Evolutionary conservation across 2,329 filamentous ascomycete species (phyloP), one percentile per base, ranked within the genome.

Genomic region (Xylaria sp.): DNA sequence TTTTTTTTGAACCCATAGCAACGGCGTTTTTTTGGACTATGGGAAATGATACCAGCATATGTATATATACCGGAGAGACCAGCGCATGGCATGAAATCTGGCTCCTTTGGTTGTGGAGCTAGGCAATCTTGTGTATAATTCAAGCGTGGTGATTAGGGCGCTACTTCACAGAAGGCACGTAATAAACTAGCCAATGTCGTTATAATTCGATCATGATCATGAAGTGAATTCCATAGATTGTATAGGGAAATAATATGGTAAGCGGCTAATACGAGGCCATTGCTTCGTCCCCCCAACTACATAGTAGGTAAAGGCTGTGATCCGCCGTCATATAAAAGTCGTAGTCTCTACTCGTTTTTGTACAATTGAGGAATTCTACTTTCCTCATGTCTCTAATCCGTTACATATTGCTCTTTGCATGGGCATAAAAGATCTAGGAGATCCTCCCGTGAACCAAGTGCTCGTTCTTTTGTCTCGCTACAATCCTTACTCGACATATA

Each of bases 21-120:
- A 59, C 49, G 68, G 68, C 59, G 63, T 56, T 70, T 70, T 70
- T 61, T 66, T 70, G 68, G 70, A 68, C 26, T 70, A 67, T 11
- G 54, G 59, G 54, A 56, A 54, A 64, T 63, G 67, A 72, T 70
- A 70, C 68, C 68, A 70, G n/a, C 53, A 66, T 66, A 15, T 64
- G 42, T 65, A 38, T 64, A 51, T 38, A 59, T 38, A 59, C 57
- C 20, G 54, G 33, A n/a, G 44, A 23, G 59, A 51, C 11, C 28
- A 40, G 63, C 40, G 44, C 23, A 44, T 58, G 26, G 40, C 15
- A 65, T 64, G 28, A 49, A 54, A 54, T 20, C 20, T 59, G 23
- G 49, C 33, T 46, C 44, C 36, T 53, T 58, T 28, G 46, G 46
- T 33, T 26, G 9, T 53, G n/a, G 56, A 59, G 49, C 40, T 44